Percentiles rank a stretch among this genome's conserved stretches.
phyloP scores from a whole-genome alignment of 352 stramenopile species.

The Phytophthora sojae region DNA sequence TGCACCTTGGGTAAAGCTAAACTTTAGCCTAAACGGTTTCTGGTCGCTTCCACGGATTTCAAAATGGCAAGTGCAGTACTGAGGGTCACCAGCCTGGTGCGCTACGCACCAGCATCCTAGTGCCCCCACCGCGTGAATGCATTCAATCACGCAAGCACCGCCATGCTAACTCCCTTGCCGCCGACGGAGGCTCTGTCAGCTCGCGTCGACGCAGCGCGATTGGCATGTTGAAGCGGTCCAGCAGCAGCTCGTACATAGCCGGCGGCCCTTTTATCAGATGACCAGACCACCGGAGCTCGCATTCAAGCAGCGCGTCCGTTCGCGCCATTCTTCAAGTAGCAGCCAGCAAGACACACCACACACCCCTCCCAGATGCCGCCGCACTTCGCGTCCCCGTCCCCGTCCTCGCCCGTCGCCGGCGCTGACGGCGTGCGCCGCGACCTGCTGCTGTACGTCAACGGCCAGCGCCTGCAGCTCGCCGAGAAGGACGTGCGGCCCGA shows the following conservation, averaged over 20 bases:
- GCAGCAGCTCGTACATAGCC: not conserved
- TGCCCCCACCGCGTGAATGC: not conserved
- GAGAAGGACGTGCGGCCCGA: conserved; percentile 70
- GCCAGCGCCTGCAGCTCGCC: conserved; percentile 54
- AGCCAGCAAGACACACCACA: not conserved
- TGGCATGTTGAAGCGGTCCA: not conserved
- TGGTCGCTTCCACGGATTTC: too few relatives aligned
- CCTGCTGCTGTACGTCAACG: conserved; percentile 83
- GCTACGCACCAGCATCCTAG: too few relatives aligned
- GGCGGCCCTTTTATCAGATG: not conserved
- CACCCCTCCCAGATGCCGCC: conserved; percentile 7
- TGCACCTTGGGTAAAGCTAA: too few relatives aligned
- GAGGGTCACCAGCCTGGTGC: too few relatives aligned
- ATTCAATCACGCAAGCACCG: not conserved
- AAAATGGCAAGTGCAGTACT: too few relatives aligned
- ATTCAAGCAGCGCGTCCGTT: not conserved
- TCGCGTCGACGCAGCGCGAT: not conserved
- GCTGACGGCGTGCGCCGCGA: conserved; percentile 45
- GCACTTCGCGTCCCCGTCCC: not conserved
- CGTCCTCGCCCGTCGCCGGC: not conserved
- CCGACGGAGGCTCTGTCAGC: not conserved
- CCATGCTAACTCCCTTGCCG: too few relatives aligned
- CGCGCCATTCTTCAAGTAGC: conserved; percentile 18
- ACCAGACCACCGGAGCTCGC: not conserved
- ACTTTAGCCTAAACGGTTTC: too few relatives aligned